phyloP scores from a whole-genome alignment of 2,329 filamentous ascomycete species.

The Fusarium sp. region DNA sequence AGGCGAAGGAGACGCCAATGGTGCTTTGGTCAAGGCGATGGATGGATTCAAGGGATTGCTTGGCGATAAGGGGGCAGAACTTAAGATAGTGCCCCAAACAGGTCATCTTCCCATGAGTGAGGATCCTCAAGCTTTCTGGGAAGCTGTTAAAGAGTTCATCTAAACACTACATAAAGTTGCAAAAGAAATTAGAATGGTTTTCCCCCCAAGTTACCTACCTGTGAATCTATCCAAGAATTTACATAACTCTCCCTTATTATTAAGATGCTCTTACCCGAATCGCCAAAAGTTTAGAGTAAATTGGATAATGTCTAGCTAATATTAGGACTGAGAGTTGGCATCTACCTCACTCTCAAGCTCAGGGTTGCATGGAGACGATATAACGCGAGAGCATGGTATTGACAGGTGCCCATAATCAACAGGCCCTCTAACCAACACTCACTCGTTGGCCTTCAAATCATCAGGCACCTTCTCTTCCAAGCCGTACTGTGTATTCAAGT shows the following conservation, averaged over 20 bases:
- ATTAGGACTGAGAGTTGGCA: neutral
- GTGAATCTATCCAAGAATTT: neutral
- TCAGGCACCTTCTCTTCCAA: slow-evolving; percentile 21
- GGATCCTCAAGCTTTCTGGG: slow-evolving; percentile 74
- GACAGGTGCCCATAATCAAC: neutral
- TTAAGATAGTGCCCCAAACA: slow-evolving; percentile 74
- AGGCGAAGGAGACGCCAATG: slow-evolving; percentile 76
- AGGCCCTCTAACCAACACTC: neutral
- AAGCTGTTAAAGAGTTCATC: slow-evolving; percentile 69
- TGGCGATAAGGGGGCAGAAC: slow-evolving; percentile 64
- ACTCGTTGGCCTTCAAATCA: slow-evolving; percentile 1
- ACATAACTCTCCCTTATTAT: neutral
- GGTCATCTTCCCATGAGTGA: slow-evolving; percentile 91
- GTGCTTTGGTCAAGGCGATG: slow-evolving; percentile 82
- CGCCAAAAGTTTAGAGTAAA: neutral
- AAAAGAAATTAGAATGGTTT: neutral
- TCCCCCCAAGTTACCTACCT: neutral
- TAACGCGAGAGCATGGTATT: neutral
- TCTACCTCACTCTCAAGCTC: neutral
- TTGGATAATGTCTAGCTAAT: neutral
- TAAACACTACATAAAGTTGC: slow-evolving; percentile 29
- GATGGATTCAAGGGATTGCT: slow-evolving; percentile 73
- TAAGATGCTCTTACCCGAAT: neutral
- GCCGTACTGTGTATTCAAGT: slow-evolving; percentile 44
- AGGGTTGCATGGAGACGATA: neutral